A percentile compares a stretch with the other conserved stretches of the same genome.
Evolutionary conservation across 1,284 basidiomycete species (phyloP).

Genomic region (Tausonia pullulans): DNA sequence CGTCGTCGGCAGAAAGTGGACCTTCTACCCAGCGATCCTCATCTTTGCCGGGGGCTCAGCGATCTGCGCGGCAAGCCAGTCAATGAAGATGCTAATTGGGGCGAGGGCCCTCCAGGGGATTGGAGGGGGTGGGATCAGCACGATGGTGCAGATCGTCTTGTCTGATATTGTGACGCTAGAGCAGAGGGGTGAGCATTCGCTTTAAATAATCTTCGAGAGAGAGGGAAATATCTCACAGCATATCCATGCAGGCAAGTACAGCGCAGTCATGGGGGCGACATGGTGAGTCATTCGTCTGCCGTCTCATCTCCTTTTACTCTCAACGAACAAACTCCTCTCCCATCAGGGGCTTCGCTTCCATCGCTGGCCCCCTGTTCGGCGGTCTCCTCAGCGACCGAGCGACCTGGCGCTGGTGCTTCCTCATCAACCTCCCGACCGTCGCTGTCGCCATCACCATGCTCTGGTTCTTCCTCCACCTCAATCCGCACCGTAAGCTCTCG

Average conservation of each 20-base stretch:
- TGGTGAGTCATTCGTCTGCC: constrained; percentile 4
- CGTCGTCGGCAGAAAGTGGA: too few species aligned
- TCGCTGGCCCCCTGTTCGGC: constrained; percentile 4
- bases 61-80: constrained; percentile 27
- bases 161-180: too few species aligned
- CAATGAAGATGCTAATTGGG: constrained; percentile 26
- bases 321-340: constrained; percentile 19
- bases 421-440: constrained; percentile 41
- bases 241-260: too few species aligned
- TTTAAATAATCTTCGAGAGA: too few species aligned
- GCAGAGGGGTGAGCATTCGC: too few species aligned
- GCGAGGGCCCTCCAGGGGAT: constrained; percentile 38
- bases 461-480: constrained; percentile 27
- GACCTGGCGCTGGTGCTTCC: constrained; percentile 25
- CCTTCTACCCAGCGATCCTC: constrained; percentile 14
- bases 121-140: constrained; percentile 41
- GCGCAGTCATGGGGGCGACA: constrained; percentile 20
- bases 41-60: constrained; percentile 30
- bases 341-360: neutral
- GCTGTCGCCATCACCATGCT: constrained; percentile 23
- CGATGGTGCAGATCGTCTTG: too few species aligned
- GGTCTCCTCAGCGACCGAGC: constrained; percentile 2
- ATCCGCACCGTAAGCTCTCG: constrained; percentile 21
- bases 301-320: neutral
- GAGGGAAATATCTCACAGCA: too few species aligned